Evolutionary conservation across 495 filamentous ascomycete species (phyloP).

Genomic region (Aspergillus mulundensis): DNA sequence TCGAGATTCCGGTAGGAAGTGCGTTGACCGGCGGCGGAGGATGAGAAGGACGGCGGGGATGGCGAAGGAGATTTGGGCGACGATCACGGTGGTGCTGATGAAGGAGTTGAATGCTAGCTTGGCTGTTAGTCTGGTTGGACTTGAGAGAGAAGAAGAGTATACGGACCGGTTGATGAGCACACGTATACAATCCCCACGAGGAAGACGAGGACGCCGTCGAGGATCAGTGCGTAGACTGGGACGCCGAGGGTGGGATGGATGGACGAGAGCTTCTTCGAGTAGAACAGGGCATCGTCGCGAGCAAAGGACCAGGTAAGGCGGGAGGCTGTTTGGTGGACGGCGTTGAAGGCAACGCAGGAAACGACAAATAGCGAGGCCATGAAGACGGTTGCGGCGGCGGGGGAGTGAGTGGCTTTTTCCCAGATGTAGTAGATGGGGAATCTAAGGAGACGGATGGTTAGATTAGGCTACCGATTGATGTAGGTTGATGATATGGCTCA

Average conservation of each 20-base stretch:
- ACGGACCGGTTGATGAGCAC: slow-evolving; percentile 24
- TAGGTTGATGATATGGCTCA: no score
- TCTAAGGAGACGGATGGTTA: no score
- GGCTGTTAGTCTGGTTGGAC: neutral
- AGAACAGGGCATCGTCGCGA: slow-evolving; percentile 33
- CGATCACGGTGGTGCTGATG: slow-evolving; percentile 23
- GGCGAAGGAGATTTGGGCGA: slow-evolving; percentile 27
- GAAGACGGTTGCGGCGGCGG: slow-evolving; percentile 28
- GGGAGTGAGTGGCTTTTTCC: slow-evolving; percentile 30
- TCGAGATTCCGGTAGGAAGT: slow-evolving; percentile 16
- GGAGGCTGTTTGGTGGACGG: slow-evolving; percentile 37
- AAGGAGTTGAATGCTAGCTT: slow-evolving; percentile 29
- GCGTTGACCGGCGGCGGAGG: slow-evolving; percentile 8
- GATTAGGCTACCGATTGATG: no score
- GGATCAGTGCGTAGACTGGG: slow-evolving; percentile 24
- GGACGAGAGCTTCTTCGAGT: slow-evolving; percentile 17
- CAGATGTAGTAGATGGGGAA: slow-evolving; percentile 30
- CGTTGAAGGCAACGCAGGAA: slow-evolving; percentile 29
- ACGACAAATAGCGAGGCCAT: slow-evolving; percentile 27
- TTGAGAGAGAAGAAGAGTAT: neutral
- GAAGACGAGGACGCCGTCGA: slow-evolving; percentile 23
- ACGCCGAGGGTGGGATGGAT: slow-evolving; percentile 21
- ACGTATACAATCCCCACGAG: slow-evolving; percentile 30
- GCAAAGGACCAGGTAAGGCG: slow-evolving; percentile 45
- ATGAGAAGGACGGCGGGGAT: slow-evolving; percentile 22